A percentile compares a stretch with the other conserved stretches of the same genome.
These are phyloP conservation scores for Phaeotremella fagi DNA, from an alignment of 768 basidiomycete genomes.

Conservation along the genomic window DNA sequence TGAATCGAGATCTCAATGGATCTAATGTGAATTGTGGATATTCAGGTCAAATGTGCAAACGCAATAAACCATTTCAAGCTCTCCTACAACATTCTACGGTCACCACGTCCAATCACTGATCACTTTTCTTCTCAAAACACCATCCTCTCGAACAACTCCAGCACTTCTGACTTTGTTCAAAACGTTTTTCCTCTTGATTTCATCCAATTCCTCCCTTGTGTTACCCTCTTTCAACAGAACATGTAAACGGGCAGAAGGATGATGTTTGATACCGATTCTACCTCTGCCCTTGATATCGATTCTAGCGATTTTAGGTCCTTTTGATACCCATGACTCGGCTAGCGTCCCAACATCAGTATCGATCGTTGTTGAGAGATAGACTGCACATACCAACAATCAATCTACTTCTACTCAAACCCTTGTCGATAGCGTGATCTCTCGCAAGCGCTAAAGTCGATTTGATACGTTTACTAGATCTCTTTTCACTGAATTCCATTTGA, in stretches of 20 bases:
- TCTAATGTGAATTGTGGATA: no score
- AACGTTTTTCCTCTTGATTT: conserved; percentile 61
- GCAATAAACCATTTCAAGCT: not conserved
- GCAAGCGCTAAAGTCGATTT: conserved; percentile 84
- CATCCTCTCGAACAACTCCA: conserved; percentile 69
- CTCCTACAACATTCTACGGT: not conserved
- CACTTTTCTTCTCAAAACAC: conserved; percentile 40
- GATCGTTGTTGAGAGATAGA: not conserved
- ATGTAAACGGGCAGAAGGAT: conserved; percentile 67
- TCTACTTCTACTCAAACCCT: conserved; percentile 64
- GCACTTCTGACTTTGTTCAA: conserved; percentile 75
- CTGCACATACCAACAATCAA: conserved; percentile 71
- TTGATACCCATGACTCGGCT: conserved; percentile 95
- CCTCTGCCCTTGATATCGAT: conserved; percentile 80
- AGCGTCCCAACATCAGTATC: conserved; percentile 1
- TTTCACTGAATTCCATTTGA: conserved; percentile 95
- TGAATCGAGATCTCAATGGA: no score
- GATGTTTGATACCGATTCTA: conserved; percentile 68
- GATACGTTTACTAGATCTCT: conserved; percentile 74
- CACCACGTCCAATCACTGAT: conserved; percentile 46
- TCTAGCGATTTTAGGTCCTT: conserved; percentile 65
- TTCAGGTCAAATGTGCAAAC: no score
- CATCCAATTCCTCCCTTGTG: conserved; percentile 63
- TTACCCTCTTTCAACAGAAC: conserved; percentile 77
- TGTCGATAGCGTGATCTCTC: conserved; percentile 78